phyloP scores from a whole-genome alignment of 2,329 filamentous ascomycete genomes.

The Tolypocladium nubicola region DNA sequence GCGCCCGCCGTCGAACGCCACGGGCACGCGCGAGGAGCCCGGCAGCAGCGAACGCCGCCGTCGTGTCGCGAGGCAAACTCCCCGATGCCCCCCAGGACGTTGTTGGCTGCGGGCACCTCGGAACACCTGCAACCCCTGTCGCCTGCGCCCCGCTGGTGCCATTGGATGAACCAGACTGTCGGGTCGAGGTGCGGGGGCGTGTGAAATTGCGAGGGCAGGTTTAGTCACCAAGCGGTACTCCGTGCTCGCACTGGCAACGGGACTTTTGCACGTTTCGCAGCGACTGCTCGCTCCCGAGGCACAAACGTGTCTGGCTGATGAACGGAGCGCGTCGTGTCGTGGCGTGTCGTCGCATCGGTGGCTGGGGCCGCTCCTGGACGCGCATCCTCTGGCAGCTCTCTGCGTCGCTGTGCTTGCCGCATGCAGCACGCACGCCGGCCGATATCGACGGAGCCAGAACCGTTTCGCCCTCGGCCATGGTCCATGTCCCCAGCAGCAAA shows the following conservation, averaged over 20 bases:
- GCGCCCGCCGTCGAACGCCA: not conserved
- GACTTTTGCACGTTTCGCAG: not conserved
- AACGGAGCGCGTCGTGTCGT: too few relatives aligned
- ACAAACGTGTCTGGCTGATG: too few relatives aligned
- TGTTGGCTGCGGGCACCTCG: not conserved
- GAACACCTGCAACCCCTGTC: not conserved
- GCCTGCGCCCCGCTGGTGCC: not conserved
- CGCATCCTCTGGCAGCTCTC: not conserved
- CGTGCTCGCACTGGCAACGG: not conserved
- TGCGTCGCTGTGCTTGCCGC: not conserved
- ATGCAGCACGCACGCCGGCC: not conserved
- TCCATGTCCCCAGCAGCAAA: not conserved
- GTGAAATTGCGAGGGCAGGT: not conserved
- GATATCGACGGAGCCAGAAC: not conserved
- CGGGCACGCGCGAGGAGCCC: not conserved
- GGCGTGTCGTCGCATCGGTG: not conserved
- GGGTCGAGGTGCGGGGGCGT: conserved; percentile 6
- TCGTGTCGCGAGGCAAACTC: not conserved
- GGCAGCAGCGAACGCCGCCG: not conserved
- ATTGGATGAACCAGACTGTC: conserved; percentile 12
- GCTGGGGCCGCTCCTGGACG: not conserved
- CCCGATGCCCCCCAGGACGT: not conserved
- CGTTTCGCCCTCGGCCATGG: not conserved
- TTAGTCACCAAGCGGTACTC: not conserved
- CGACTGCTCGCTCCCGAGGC: not conserved